Base-by-base conservation (phyloP, 495 filamentous ascomycete genomes). In the Chaetomium fimeti region DNA sequence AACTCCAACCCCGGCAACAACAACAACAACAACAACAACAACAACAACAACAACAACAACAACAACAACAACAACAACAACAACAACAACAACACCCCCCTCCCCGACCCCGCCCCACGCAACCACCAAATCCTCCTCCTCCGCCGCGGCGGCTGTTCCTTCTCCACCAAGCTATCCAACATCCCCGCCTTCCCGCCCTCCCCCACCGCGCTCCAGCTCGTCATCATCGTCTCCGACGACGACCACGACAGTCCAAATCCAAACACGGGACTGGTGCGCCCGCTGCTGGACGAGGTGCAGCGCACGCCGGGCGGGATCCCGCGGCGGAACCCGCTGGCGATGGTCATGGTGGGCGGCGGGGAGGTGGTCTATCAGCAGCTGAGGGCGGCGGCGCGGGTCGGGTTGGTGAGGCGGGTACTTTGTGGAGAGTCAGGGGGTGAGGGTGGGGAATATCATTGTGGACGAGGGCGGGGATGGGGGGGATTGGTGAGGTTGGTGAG, bases 261-360 rank as follows among this genome's bases (percentile, higher is more conserved):
- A 0, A 63, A 49, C 0, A 45, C 47, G 0, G 63, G 65, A 5
- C 32, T 83, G 25, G 72, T 82, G 16, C 81, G 91, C 25, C 94
- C 94, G 0, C 76, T 94, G 59, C 79, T 98, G 3, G 92, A 98
- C 57, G 83, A 88, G 60, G 73, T 76, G 16, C 92, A 96, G 76
- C 73, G 80, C 42, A 93, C 90, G 2, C 83, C 87, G 0, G 83
- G 82, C 13, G 92, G 93, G 0, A 79, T 95, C 43, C 78, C 82
- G 48, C 77, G 94, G n/a, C 85, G 86, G 57, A 77, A 93, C 65
- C 85, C 85, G 16, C 88, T 97, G 20, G 83, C 87, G 25, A 87
- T 97, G 87, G 82, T 96, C 25, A 90, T 98, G 88, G 87, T 95
- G 9, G 85, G 85, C 0, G 92, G 91, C 0, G 91, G 89, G 3